phyloP scores from a whole-genome alignment of 163 green algal genomes.

The Scenedesmus sp. region DNA sequence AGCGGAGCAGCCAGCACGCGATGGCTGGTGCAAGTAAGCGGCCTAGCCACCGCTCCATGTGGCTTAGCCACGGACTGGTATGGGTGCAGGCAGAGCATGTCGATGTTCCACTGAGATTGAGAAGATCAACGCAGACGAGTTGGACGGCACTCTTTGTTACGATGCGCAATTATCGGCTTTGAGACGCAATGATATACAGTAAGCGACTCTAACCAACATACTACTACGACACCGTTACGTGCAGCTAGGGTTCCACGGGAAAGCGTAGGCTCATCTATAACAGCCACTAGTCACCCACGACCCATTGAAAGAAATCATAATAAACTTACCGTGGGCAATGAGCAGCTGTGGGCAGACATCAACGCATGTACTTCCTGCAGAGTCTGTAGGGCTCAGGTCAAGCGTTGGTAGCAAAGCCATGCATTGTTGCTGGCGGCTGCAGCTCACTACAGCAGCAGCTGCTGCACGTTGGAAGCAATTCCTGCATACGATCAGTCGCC shows the following conservation, averaged over 20 bases:
- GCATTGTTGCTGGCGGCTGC: not conserved
- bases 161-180: too few species aligned
- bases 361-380: not conserved
- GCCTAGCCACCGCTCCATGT: not conserved
- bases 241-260: not conserved
- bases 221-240: conserved; percentile 1
- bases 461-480: not conserved
- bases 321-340: not conserved
- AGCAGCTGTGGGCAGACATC: not conserved
- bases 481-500: too few species aligned
- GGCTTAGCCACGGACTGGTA: not conserved
- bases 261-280: not conserved
- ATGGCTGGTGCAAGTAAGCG: not conserved
- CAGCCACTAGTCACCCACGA: not conserved
- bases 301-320: too few species aligned
- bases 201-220: not conserved
- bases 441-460: not conserved
- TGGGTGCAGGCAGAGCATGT: not conserved
- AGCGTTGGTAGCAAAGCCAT: too few species aligned
- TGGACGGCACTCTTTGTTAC: too few species aligned
- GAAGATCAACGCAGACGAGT: not conserved
- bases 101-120: not conserved
- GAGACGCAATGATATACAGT: too few species aligned
- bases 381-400: too few species aligned
- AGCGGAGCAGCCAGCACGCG: not conserved